Base-by-base conservation (phyloP, 2,329 filamentous ascomycete species). In the Pseudonectria foliicola region DNA sequence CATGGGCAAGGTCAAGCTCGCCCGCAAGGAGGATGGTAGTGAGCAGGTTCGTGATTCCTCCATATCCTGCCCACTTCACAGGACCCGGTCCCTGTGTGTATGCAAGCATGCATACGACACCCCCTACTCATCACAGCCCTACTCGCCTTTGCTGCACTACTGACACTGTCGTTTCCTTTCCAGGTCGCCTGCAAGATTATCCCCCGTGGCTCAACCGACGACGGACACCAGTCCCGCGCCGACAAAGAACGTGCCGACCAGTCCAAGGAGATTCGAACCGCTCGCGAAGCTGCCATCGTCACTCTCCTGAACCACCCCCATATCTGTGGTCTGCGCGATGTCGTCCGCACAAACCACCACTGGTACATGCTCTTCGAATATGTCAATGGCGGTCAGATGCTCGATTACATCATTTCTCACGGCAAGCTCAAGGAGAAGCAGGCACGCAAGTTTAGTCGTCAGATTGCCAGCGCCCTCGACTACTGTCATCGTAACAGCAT, bases 301-400 rank as follows among this genome's bases (percentile, higher is more conserved):
- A 94, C 86, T 16, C 77, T 98, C 31, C 75, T 95, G 38, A 87
- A 88, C 55, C 92, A 96, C 54, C 92, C 90, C 11, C 93, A 95
- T 56, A 93, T 98, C 39, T 96, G 92, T 59, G 88, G 85, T 39
- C 85, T 98, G 74, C 80, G 88, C 46, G 92, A 98, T 64, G 88
- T 95, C 16, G 84, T 96, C 37, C 82, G 89, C 38, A 96, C 92
- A 33, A 90, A 92, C 54, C 92, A 95, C 59, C 92, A 98, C 63
- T 98, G 92, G 92, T 98, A 98, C 64, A 98, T 98, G 92, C 79
- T 98, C 33, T 98, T 95, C 56, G 92, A 98, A 66, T 95, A 92
- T 60, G 92, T 98, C 62, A 95, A 98, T 56, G 92, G 92, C 31
- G 92, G 92, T 13, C 92, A 98, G 65, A 96, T 98, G 92, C 79